Conservation (phyloP, 805 yeast genomes). For the Wickerhamomyces queroliae region DNA sequence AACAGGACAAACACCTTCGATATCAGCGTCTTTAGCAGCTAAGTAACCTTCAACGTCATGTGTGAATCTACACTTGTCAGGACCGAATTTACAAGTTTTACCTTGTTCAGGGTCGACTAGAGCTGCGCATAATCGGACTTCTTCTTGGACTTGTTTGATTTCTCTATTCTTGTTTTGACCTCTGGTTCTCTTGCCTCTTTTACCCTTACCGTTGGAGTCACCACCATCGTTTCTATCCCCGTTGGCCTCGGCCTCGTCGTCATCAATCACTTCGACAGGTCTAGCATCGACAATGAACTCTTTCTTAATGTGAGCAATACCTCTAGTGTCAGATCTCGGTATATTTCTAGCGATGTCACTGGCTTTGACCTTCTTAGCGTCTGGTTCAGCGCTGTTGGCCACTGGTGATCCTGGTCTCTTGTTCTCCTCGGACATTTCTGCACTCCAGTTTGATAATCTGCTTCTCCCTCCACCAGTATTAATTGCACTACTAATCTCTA, state of each 20-base stretch:
- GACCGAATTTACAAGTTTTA: conserved; percentile 55
- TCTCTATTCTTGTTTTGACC: conserved; percentile 87
- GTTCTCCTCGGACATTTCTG: conserved; percentile 3
- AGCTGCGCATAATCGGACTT: conserved; percentile 58
- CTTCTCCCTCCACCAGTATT: no score
- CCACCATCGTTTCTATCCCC: conserved; percentile 29
- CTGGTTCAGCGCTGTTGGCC: not conserved
- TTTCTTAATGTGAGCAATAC: conserved; percentile 72
- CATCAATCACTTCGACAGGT: conserved; percentile 26
- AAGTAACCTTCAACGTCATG: conserved; percentile 73
- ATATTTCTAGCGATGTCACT: conserved; percentile 22
- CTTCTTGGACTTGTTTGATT: conserved; percentile 61
- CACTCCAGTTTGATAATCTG: no score
- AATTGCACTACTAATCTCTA: no score
- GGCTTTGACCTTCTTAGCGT: conserved; percentile 10
- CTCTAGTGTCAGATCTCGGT: conserved; percentile 22
- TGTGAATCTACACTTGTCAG: conserved; percentile 64
- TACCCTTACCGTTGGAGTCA: conserved; percentile 36
- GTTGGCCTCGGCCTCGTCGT: conserved; percentile 41
- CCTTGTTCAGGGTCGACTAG: conserved; percentile 47
- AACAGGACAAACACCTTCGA: conserved; percentile 81
- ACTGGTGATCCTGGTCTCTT: conserved; percentile 18
- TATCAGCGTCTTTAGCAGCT: conserved; percentile 59
- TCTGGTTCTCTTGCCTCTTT: conserved; percentile 43
- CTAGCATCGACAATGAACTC: conserved; percentile 48